phyloP scores from a whole-genome alignment of 345 rosid genomes.

The Arabis hirsuta region DNA sequence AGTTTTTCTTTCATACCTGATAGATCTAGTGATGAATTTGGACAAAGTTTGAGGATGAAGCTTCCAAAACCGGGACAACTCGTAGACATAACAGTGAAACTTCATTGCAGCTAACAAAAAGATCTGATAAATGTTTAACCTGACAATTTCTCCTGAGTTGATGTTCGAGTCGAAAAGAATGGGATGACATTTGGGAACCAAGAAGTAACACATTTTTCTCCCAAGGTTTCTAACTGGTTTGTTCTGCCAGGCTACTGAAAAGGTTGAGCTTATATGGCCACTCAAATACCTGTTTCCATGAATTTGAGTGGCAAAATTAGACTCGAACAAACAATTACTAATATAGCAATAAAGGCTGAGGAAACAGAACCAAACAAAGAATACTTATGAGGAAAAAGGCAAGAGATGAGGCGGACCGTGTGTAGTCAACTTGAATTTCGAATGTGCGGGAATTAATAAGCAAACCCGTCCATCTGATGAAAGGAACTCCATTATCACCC shows the following conservation, averaged over 20 bases:
- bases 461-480: constrained; percentile 84
- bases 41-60: constrained; percentile 43
- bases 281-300: constrained; percentile 64
- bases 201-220: constrained; percentile 55
- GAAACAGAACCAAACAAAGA: constrained; percentile 13
- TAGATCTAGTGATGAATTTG: constrained; percentile 53
- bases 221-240: constrained; percentile 53
- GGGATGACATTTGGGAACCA: constrained; percentile 82
- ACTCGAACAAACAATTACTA: not conserved
- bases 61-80: constrained; percentile 59
- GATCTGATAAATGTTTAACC: constrained; percentile 81
- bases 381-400: not conserved
- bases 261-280: constrained; percentile 63
- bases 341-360: not conserved
- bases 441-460: constrained; percentile 66
- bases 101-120: constrained; percentile 86
- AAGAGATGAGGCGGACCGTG: constrained; percentile 56
- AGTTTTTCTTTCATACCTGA: constrained; percentile 51
- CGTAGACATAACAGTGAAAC: constrained; percentile 66
- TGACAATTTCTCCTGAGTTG: constrained; percentile 64
- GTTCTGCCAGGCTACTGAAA: constrained; percentile 65
- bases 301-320: constrained; percentile 14
- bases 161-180: constrained; percentile 78
- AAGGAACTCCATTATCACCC: constrained; percentile 60
- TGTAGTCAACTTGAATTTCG: constrained; percentile 86